Conservation (phyloP, 1,139 yeast species). For the Meyerozyma athensensis region DNA sequence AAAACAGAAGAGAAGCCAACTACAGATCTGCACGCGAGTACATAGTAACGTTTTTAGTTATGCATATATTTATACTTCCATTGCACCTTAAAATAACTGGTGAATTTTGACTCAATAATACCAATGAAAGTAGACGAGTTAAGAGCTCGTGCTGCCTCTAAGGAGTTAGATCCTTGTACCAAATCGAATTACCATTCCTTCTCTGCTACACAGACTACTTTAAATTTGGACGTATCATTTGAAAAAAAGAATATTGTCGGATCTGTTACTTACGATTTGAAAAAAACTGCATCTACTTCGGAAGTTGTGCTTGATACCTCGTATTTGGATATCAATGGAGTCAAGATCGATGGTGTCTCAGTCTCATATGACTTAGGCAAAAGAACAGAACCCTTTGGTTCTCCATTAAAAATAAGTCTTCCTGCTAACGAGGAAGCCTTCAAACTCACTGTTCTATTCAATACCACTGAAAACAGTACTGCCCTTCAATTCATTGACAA, state of each 20-base stretch:
- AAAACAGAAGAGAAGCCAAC: no score
- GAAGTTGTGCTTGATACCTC: constrained; percentile 30
- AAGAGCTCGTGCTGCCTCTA: constrained; percentile 4
- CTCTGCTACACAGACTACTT: constrained; percentile 17
- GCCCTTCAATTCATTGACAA: constrained; percentile 39
- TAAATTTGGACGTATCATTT: constrained; percentile 27
- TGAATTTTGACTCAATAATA: neutral
- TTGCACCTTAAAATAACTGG: neutral
- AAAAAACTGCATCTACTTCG: constrained; percentile 8
- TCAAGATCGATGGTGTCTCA: constrained; percentile 18
- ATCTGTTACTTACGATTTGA: constrained; percentile 20
- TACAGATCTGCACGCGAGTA: neutral
- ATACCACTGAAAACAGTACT: constrained; percentile 34
- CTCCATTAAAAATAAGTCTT: constrained; percentile 24
- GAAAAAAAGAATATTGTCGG: constrained; percentile 26
- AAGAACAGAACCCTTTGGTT: constrained; percentile 27
- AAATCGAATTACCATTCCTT: constrained; percentile 16
- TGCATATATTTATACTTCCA: neutral
- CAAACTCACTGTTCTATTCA: constrained; percentile 19
- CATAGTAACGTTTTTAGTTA: neutral
- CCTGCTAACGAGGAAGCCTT: constrained; percentile 7
- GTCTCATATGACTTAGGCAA: constrained; percentile 16
- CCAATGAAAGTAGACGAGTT: neutral
- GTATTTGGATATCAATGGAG: constrained; percentile 20
- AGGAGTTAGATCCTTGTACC: constrained; percentile 15